Conservation (phyloP, 768 basidiomycete genomes). For the Rhodotorula graminis region DNA sequence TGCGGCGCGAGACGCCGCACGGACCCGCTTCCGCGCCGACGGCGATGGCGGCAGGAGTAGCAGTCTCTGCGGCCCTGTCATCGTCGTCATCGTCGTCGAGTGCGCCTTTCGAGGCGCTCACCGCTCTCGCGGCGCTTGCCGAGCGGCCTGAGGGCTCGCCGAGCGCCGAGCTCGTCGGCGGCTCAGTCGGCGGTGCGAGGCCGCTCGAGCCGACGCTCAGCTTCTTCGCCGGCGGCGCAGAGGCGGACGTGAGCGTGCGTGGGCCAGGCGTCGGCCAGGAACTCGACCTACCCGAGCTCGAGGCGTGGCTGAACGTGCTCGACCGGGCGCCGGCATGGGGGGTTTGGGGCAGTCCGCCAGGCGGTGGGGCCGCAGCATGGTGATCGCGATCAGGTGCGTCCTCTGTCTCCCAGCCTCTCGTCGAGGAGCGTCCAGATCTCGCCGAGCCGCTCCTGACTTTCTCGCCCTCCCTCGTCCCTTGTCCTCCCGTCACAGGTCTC, state of each 20-base stretch:
- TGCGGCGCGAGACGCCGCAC: background rate
- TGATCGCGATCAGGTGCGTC: too few relatives aligned
- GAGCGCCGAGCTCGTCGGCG: background rate
- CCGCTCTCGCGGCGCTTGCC: background rate
- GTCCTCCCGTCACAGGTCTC: too few relatives aligned
- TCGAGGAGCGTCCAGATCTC: too few relatives aligned
- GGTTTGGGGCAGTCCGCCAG: background rate
- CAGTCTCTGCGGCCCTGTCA: too few relatives aligned
- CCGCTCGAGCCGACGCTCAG: background rate
- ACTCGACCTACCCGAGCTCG: slow-evolving; percentile 10
- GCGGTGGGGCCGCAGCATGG: background rate
- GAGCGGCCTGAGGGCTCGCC: too few relatives aligned
- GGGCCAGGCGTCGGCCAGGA: background rate
- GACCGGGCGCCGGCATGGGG: slow-evolving; percentile 5
- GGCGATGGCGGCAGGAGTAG: background rate
- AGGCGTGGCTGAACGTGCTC: slow-evolving; percentile 20
- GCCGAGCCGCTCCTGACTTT: too few relatives aligned
- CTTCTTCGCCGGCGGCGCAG: background rate
- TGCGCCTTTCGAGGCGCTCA: background rate
- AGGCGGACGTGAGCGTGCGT: too few relatives aligned
- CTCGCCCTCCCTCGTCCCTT: too few relatives aligned
- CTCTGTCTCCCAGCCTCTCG: too few relatives aligned
- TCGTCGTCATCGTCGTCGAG: too few relatives aligned
- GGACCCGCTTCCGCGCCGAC: background rate
- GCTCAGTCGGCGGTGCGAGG: background rate